phyloP scores from a whole-genome alignment of 495 filamentous ascomycete species.

The Penicillium canariense region DNA sequence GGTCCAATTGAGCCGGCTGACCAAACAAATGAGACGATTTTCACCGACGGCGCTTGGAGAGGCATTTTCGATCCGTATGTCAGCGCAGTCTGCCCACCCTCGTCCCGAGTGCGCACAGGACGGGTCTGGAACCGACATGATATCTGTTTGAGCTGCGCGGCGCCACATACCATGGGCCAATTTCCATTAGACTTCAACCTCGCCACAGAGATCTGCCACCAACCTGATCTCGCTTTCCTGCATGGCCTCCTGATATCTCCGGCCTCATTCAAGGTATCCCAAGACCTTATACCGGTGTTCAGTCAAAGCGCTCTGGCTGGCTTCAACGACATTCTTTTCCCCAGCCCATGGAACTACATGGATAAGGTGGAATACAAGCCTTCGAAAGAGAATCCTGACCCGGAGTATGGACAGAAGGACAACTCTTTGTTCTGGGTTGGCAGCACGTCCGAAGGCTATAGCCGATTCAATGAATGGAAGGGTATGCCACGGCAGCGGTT shows the following conservation, averaged over 20 bases:
- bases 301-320: slow-evolving; percentile 66
- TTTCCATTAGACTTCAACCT: slow-evolving; percentile 65
- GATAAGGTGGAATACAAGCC: slow-evolving; percentile 47
- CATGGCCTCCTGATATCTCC: slow-evolving; percentile 70
- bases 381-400: slow-evolving; percentile 36
- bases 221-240: slow-evolving; percentile 71
- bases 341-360: slow-evolving; percentile 51
- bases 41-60: slow-evolving; percentile 47
- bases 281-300: slow-evolving; percentile 69
- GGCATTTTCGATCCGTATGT: slow-evolving; percentile 48
- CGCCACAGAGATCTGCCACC: slow-evolving; percentile 69
- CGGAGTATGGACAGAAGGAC: slow-evolving; percentile 38
- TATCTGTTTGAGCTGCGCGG: slow-evolving; percentile 60
- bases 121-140: slow-evolving; percentile 46
- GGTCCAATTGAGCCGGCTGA: slow-evolving; percentile 42
- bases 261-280: slow-evolving; percentile 57
- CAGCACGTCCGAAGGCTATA: slow-evolving; percentile 57
- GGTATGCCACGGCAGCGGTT: slow-evolving; percentile 60
- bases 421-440: slow-evolving; percentile 54
- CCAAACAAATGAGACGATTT: slow-evolving; percentile 43
- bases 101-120: slow-evolving; percentile 51
- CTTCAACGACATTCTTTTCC: slow-evolving; percentile 47
- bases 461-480: slow-evolving; percentile 51
- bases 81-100: slow-evolving; percentile 54
- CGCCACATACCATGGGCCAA: slow-evolving; percentile 65